A percentile compares a stretch with the other conserved stretches of the same genome.
These are phyloP conservation scores for Nemania sp. DNA, from an alignment of 2,329 filamentous ascomycete genomes.

Conservation along the genomic window DNA sequence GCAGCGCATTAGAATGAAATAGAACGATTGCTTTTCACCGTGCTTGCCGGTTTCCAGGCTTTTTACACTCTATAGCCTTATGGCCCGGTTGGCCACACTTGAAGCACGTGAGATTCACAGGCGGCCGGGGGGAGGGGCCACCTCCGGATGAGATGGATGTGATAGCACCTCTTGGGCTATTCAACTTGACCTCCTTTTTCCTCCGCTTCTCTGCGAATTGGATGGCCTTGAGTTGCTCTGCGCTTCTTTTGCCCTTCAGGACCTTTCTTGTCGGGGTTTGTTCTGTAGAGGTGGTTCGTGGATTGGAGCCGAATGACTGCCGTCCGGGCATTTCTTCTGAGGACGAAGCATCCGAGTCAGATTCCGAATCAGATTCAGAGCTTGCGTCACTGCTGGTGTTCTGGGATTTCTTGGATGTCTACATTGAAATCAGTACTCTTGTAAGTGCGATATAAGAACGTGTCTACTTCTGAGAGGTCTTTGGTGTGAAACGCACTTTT, in stretches of 20 bases:
- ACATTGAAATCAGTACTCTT: conserved; percentile 48
- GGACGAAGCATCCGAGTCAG: conserved; percentile 44
- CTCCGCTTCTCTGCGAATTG: conserved; percentile 69
- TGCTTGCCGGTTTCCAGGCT: conserved; percentile 36
- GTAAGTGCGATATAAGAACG: background rate
- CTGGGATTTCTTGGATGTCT: conserved; percentile 51
- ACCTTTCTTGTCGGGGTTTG: conserved; percentile 43
- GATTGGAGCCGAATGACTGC: conserved; percentile 56
- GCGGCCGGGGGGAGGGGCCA: conserved; percentile 52
- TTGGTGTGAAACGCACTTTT: conserved; percentile 41
- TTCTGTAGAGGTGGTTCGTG: conserved; percentile 57
- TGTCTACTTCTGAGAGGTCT: background rate
- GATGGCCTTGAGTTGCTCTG: conserved; percentile 60
- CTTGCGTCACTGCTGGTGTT: conserved; percentile 50
- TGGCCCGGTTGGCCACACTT: conserved; percentile 73
- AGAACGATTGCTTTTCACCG: conserved; percentile 31
- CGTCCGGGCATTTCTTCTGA: conserved; percentile 41
- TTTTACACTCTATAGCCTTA: conserved; percentile 54
- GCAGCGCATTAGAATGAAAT: conserved; percentile 20
- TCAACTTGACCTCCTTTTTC: conserved; percentile 76
- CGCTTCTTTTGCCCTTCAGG: conserved; percentile 61
- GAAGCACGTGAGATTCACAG: conserved; percentile 63
- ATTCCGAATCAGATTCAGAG: conserved; percentile 52
- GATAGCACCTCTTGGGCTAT: conserved; percentile 58
- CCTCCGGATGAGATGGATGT: conserved; percentile 69